These are phyloP conservation scores for Graphiopsis chlorocephala DNA, from an alignment of 2,329 filamentous ascomycete species.

Conservation along the genomic window DNA sequence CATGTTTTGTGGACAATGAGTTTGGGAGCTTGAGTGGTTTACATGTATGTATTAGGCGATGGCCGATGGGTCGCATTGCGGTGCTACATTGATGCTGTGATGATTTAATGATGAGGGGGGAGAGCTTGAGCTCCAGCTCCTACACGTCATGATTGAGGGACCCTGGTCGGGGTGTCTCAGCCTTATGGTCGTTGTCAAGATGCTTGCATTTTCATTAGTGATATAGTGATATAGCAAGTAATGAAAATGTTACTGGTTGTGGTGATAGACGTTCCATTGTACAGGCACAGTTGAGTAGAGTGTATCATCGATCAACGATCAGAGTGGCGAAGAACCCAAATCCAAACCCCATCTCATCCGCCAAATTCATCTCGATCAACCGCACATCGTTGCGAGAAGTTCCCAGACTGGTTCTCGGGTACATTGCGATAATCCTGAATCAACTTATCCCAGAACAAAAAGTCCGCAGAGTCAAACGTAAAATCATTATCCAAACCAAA, in stretches of 20 bases:
- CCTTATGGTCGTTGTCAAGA: not conserved
- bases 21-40: not conserved
- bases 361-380: not conserved
- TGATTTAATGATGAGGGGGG: not conserved
- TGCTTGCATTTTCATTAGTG: not conserved
- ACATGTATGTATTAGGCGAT: not conserved
- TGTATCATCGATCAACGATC: not conserved
- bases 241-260: not conserved
- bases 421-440: constrained; percentile 20
- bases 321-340: not conserved
- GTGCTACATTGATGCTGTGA: not conserved
- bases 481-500: constrained; percentile 15
- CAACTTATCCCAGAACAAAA: constrained; percentile 27
- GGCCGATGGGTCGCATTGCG: not conserved
- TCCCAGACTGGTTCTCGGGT: not conserved
- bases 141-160: constrained; percentile 10
- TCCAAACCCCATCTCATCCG: not conserved
- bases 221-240: not conserved
- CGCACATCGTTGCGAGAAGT: not conserved
- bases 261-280: not conserved
- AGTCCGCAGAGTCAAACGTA: constrained; percentile 22
- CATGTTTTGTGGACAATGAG: not conserved
- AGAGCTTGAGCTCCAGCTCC: constrained; percentile 1
- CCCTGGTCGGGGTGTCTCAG: constrained; percentile 6
- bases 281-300: not conserved